Evolutionary conservation across 2,329 filamentous ascomycete genomes (phyloP).

Genomic region (Lachnellula cervina): DNA sequence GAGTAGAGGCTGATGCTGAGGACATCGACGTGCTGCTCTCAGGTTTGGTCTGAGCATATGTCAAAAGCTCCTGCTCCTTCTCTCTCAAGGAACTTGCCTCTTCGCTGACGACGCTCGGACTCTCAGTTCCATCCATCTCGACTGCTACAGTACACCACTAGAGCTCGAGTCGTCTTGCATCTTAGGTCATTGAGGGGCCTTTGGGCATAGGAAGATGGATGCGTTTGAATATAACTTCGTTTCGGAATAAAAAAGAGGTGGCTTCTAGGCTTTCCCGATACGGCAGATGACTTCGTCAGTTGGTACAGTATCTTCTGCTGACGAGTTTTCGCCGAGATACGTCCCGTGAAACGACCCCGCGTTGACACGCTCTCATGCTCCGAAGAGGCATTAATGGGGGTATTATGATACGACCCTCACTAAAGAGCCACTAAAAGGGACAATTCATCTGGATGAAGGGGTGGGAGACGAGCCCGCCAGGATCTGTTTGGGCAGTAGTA

Average conservation of each 20-base stretch:
- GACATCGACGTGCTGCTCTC: not conserved
- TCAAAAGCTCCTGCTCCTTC: not conserved
- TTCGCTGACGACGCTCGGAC: not conserved
- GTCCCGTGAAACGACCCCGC: not conserved
- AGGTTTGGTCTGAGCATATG: not conserved
- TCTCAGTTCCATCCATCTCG: too few species aligned
- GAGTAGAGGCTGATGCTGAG: constrained; percentile 2
- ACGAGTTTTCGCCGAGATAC: not conserved
- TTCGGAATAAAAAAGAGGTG: not conserved
- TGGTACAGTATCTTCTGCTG: not conserved
- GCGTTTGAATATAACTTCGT: not conserved
- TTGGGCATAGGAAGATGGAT: too few species aligned
- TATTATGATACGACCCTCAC: not conserved
- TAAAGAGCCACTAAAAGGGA: not conserved
- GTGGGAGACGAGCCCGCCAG: not conserved
- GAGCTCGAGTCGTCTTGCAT: too few species aligned
- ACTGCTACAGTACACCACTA: too few species aligned
- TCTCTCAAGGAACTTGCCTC: not conserved
- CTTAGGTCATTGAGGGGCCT: too few species aligned
- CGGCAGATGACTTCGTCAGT: not conserved
- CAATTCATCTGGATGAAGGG: not conserved
- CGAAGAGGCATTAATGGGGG: not conserved
- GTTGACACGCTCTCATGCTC: not conserved
- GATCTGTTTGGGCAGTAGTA: not conserved
- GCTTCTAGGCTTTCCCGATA: not conserved